phyloP scores from a whole-genome alignment of 2,329 filamentous ascomycete species.

The Fusarium brachygibbosum region DNA sequence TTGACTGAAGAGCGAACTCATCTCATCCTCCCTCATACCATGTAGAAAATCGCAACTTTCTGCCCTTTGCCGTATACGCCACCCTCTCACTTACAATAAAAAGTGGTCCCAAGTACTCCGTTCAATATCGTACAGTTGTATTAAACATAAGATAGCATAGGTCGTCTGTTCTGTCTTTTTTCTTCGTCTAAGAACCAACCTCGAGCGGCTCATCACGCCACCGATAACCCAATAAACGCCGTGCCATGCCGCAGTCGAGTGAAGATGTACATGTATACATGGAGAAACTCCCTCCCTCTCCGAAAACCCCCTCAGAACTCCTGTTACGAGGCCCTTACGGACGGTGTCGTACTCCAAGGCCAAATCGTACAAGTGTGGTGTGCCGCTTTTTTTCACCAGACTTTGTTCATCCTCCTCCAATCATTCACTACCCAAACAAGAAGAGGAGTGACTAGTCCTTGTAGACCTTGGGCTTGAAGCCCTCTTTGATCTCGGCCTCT shows the following conservation, averaged over 20 bases:
- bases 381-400: conserved; percentile 9
- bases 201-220: conserved; percentile 50
- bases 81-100: background rate
- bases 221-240: conserved; percentile 59
- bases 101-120: background rate
- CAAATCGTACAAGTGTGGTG: conserved; percentile 43
- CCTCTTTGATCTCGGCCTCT: conserved; percentile 84
- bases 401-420: background rate
- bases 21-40: background rate
- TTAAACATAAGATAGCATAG: conserved; percentile 49
- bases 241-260: conserved; percentile 67
- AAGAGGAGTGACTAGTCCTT: conserved; percentile 73
- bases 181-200: conserved; percentile 51
- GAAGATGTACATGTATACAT: conserved; percentile 64
- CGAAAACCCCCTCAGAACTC: conserved; percentile 38
- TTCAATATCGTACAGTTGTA: conserved; percentile 49
- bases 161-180: conserved; percentile 48
- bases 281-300: conserved; percentile 40
- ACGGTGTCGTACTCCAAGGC: background rate
- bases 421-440: background rate
- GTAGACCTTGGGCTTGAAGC: conserved; percentile 96
- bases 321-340: conserved; percentile 10
- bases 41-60: background rate
- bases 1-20: background rate
- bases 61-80: background rate